phyloP scores from a whole-genome alignment of 495 filamentous ascomycete species.

The Gamarada debralockiae region DNA sequence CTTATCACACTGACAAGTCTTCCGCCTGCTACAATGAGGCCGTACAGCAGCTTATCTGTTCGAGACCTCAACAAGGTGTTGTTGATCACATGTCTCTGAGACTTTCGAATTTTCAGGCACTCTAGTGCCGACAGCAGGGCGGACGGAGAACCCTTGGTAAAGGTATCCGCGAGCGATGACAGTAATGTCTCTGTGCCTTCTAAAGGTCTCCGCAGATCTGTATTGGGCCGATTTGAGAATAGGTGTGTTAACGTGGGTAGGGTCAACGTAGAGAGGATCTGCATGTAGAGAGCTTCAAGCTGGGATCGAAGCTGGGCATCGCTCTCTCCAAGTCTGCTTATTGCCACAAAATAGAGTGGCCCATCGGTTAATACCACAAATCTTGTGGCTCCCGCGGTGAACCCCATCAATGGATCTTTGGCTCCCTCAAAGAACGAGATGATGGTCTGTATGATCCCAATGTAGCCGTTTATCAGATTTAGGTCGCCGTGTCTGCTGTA shows the following conservation, averaged over 20 bases:
- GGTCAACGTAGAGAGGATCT: slow-evolving; percentile 92
- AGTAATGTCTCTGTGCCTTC: slow-evolving; percentile 90
- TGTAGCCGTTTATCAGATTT: slow-evolving; percentile 81
- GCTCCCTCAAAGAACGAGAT: slow-evolving; percentile 91
- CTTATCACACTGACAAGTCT: slow-evolving; percentile 90
- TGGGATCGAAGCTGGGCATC: slow-evolving; percentile 82
- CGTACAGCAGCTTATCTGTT: slow-evolving; percentile 77
- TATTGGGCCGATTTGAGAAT: slow-evolving; percentile 86
- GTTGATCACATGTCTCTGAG: slow-evolving; percentile 81
- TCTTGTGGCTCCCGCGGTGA: slow-evolving; percentile 75
- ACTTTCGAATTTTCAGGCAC: slow-evolving; percentile 82
- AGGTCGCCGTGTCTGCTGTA: slow-evolving; percentile 93
- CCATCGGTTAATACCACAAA: slow-evolving; percentile 84
- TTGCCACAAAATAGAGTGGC: slow-evolving; percentile 87
- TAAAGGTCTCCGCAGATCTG: slow-evolving; percentile 86
- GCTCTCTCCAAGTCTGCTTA: slow-evolving; percentile 87
- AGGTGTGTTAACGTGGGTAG: slow-evolving; percentile 83
- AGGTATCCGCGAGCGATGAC: slow-evolving; percentile 87
- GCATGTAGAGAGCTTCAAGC: slow-evolving; percentile 94
- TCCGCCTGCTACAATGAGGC: slow-evolving; percentile 90
- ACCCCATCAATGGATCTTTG: slow-evolving; percentile 70
- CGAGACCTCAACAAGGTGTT: slow-evolving; percentile 77
- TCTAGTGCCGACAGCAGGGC: slow-evolving; percentile 86
- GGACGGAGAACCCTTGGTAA: slow-evolving; percentile 88
- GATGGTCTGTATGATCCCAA: slow-evolving; percentile 95